phyloP scores from a whole-genome alignment of 108 stramenopile genomes.

The Aurantiochytrium sp. region DNA sequence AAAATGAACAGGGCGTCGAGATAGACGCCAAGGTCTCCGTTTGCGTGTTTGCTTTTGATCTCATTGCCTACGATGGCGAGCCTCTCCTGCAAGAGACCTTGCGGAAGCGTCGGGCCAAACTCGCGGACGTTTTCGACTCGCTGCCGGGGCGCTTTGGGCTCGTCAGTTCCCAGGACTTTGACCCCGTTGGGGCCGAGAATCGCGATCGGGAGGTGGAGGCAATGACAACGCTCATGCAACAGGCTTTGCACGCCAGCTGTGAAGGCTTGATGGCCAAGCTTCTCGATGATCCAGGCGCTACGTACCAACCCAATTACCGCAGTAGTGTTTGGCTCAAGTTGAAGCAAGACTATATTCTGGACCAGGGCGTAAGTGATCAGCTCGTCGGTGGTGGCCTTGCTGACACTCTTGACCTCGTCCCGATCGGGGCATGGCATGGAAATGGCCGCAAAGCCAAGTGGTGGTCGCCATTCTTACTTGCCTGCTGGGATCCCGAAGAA shows the following conservation, averaged over 20 bases:
- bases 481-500: constrained; percentile 89
- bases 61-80: constrained; percentile 83
- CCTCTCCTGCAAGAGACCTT: constrained; percentile 70
- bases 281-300: constrained; percentile 64
- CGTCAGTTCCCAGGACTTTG: constrained; percentile 45
- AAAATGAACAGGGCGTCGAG: background rate
- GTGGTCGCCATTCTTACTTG: constrained; percentile 94
- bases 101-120: constrained; percentile 64
- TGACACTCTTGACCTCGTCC: constrained; percentile 95
- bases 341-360: constrained; percentile 97
- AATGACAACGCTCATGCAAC: constrained; percentile 63
- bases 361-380: background rate
- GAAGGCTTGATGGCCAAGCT: constrained; percentile 99
- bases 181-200: constrained; percentile 40
- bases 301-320: constrained; percentile 88
- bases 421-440: constrained; percentile 87
- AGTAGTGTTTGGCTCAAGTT: constrained; percentile 99
- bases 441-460: constrained; percentile 83
- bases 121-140: constrained; percentile 68
- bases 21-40: background rate
- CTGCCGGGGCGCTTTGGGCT: constrained; percentile 73
- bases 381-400: constrained; percentile 62
- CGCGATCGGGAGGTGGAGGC: constrained; percentile 70
- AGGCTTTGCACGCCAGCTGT: constrained; percentile 87
- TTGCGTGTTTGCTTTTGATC: constrained; percentile 12